These are phyloP conservation scores for Teratosphaeria nubilosa DNA, from an alignment of 2,329 filamentous ascomycete species.

Conservation along the genomic window DNA sequence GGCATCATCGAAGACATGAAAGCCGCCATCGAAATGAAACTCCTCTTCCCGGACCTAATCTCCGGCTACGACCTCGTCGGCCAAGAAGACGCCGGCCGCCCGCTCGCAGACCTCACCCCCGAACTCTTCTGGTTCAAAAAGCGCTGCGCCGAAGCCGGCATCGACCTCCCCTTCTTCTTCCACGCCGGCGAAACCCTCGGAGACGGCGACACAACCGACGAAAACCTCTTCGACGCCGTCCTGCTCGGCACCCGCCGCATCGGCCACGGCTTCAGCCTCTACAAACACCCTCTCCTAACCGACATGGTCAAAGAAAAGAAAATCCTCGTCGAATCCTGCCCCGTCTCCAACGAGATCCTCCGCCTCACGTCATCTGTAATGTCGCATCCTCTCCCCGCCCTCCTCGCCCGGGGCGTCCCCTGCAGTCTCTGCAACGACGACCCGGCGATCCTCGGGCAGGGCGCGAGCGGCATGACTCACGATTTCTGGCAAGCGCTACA, in stretches of 20 bases:
- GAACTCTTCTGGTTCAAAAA: constrained; percentile 92
- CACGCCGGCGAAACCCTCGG: constrained; percentile 85
- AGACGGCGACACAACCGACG: constrained; percentile 63
- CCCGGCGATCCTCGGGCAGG: constrained; percentile 78
- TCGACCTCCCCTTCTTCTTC: constrained; percentile 90
- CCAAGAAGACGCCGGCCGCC: constrained; percentile 69
- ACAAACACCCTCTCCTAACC: constrained; percentile 81
- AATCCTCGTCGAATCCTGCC: constrained; percentile 82
- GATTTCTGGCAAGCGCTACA: constrained; percentile 93
- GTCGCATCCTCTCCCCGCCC: constrained; percentile 69
- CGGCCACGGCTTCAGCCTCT: constrained; percentile 78
- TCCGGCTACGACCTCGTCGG: constrained; percentile 85
- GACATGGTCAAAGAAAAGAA: constrained; percentile 82
- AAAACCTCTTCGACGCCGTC: constrained; percentile 82
- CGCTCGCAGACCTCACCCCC: constrained; percentile 66
- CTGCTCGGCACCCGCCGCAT: constrained; percentile 80
- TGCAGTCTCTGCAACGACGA: constrained; percentile 86
- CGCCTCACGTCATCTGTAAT: constrained; percentile 67
- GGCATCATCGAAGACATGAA: constrained; percentile 70
- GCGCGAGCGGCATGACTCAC: constrained; percentile 71
- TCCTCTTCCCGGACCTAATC: constrained; percentile 66
- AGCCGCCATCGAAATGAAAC: constrained; percentile 72
- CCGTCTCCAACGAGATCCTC: constrained; percentile 81
- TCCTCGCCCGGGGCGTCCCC: constrained; percentile 73
- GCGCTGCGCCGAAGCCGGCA: constrained; percentile 63